phyloP scores from a whole-genome alignment of 1,284 basidiomycete genomes.

The Testicularia cyperi region DNA sequence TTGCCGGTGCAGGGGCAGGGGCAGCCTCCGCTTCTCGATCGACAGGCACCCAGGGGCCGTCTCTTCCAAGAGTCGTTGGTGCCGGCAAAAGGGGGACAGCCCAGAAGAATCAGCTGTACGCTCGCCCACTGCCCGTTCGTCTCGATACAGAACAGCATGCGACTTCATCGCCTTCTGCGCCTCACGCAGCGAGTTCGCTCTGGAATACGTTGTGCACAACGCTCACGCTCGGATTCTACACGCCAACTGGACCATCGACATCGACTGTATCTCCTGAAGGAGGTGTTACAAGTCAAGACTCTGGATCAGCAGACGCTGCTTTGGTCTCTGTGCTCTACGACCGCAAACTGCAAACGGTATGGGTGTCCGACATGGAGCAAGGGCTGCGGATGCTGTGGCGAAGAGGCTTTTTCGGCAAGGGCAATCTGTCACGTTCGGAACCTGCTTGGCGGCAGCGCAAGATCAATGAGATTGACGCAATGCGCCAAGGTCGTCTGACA shows the following conservation, averaged over 20 bases:
- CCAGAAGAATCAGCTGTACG: conserved; percentile 43
- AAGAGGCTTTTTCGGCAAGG: conserved; percentile 95
- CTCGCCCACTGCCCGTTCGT: conserved; percentile 36
- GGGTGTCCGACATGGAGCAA: conserved; percentile 43
- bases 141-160: conserved; percentile 4
- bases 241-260: neutral
- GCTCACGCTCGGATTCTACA: conserved; percentile 20
- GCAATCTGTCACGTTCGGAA: conserved; percentile 86
- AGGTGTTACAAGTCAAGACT: too few relatives aligned
- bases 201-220: conserved; percentile 12
- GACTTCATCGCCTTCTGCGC: neutral
- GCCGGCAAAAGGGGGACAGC: conserved; percentile 48
- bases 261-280: too few relatives aligned
- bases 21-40: too few relatives aligned
- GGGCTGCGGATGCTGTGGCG: conserved; percentile 71
- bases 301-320: too few relatives aligned
- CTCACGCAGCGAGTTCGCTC: neutral
- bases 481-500: conserved; percentile 62
- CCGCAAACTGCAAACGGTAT: conserved; percentile 33
- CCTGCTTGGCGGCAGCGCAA: conserved; percentile 73
- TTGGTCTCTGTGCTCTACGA: conserved; percentile 39
- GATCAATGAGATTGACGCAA: conserved; percentile 56
- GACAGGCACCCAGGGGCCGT: too few relatives aligned
- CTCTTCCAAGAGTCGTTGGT: conserved; percentile 21
- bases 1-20: conserved; percentile 4